phyloP scores from a whole-genome alignment of 768 basidiomycete species.

The Suillus subaureus region DNA sequence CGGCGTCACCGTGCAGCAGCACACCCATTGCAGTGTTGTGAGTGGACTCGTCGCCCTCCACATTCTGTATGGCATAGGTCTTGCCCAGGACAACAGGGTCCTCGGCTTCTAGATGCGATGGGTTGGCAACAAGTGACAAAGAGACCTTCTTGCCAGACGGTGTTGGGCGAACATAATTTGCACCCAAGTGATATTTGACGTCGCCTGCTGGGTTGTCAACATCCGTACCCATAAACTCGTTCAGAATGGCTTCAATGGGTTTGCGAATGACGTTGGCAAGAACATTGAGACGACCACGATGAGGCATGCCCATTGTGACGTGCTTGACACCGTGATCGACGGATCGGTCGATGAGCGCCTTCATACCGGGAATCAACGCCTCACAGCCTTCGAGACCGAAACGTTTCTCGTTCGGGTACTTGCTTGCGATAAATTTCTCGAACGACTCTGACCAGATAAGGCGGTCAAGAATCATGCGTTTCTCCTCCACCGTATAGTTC shows the following conservation, averaged over 20 bases:
- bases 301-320: slow-evolving; percentile 98
- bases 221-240: slow-evolving; percentile 86
- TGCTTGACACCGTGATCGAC: slow-evolving; percentile 96
- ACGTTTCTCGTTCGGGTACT: slow-evolving; percentile 99
- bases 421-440: slow-evolving; percentile 97
- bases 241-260: slow-evolving; percentile 96
- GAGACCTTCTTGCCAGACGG: slow-evolving; percentile 98
- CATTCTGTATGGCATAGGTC: slow-evolving; percentile 95
- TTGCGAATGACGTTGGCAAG: slow-evolving; percentile 98
- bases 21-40: slow-evolving; percentile 93
- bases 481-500: slow-evolving; percentile 98
- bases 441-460: slow-evolving; percentile 99
- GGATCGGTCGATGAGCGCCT: slow-evolving; percentile 97
- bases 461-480: slow-evolving; percentile 98
- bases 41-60: slow-evolving; percentile 81
- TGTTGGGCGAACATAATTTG: slow-evolving; percentile 97
- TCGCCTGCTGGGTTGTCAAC: slow-evolving; percentile 90
- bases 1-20: slow-evolving; percentile 95
- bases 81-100: slow-evolving; percentile 99
- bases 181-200: slow-evolving; percentile 99
- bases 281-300: slow-evolving; percentile 97
- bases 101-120: slow-evolving; percentile 96
- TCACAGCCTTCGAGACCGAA: slow-evolving; percentile 99
- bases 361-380: slow-evolving; percentile 98
- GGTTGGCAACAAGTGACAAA: slow-evolving; percentile 96